These are phyloP conservation scores for Acacia crassicarpa DNA, from an alignment of 306 rosid species.

Conservation along the genomic window DNA sequence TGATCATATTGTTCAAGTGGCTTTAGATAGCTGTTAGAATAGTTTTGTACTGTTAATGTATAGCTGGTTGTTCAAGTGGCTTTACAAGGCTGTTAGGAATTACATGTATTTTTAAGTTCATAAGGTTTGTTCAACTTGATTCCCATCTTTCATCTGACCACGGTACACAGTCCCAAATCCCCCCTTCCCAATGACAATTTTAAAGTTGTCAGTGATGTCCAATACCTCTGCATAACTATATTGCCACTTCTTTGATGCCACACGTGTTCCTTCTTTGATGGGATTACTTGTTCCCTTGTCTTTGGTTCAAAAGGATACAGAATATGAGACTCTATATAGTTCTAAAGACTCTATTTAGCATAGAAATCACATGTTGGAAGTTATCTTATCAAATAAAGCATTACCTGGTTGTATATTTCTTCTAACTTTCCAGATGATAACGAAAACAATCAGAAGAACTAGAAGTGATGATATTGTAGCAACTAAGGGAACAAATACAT, in stretches of 20 bases:
- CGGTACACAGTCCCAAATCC: constrained; percentile 65
- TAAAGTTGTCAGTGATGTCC: constrained; percentile 55
- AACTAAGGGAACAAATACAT: constrained; percentile 49
- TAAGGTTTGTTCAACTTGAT: too few relatives aligned
- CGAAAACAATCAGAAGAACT: constrained; percentile 31
- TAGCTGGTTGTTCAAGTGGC: too few relatives aligned
- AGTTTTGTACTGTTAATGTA: too few relatives aligned
- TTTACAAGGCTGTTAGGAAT: too few relatives aligned
- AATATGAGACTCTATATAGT: neutral
- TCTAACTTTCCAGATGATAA: constrained; percentile 42
- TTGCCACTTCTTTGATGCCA: constrained; percentile 62
- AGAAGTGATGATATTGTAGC: constrained; percentile 41
- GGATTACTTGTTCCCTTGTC: constrained; percentile 30
- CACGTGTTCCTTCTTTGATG: constrained; percentile 33
- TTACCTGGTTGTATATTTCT: constrained; percentile 47
- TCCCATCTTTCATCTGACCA: constrained; percentile 59
- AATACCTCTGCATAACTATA: constrained; percentile 47
- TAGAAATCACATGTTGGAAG: constrained; percentile 1
- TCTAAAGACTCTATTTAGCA: neutral
- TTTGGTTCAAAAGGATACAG: constrained; percentile 17
- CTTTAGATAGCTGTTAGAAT: too few relatives aligned
- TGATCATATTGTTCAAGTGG: too few relatives aligned
- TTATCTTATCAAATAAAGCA: constrained; percentile 18
- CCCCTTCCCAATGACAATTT: constrained; percentile 58
- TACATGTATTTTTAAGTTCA: too few relatives aligned